phyloP scores from a whole-genome alignment of 768 basidiomycete genomes.

The Xerocomus potaroensis region DNA sequence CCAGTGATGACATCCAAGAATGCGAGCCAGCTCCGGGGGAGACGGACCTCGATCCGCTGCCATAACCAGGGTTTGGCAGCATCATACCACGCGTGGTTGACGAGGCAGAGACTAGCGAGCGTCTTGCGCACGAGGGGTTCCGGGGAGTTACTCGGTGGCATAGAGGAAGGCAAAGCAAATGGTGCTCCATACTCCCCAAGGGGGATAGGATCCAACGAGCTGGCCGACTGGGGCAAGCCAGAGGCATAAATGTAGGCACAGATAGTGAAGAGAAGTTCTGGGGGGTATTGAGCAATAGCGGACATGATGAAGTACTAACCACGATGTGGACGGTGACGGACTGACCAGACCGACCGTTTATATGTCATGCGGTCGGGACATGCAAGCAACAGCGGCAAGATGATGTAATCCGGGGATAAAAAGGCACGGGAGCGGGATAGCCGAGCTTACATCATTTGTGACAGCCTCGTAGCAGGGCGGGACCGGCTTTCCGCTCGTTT shows the following conservation, averaged over 20 bases:
- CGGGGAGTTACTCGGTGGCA: conserved; percentile 65
- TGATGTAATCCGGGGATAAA: conserved; percentile 23
- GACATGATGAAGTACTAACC: conserved; percentile 13
- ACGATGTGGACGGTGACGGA: background rate
- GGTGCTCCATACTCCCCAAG: conserved; percentile 43
- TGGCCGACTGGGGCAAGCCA: conserved; percentile 46
- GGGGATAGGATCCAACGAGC: conserved; percentile 71
- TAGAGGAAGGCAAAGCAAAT: conserved; percentile 65
- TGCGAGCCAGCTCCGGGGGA: conserved; percentile 81
- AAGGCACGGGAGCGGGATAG: conserved; percentile 11
- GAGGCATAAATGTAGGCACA: conserved; percentile 68
- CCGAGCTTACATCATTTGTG: conserved; percentile 1
- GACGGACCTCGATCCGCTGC: conserved; percentile 76
- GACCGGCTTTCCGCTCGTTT: conserved; percentile 1
- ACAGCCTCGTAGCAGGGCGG: conserved; percentile 6
- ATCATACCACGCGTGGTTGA: conserved; percentile 72
- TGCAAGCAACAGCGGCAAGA: background rate
- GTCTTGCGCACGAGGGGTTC: conserved; percentile 63
- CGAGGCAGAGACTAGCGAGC: conserved; percentile 67
- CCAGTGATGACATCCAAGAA: conserved; percentile 77
- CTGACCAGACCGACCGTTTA: background rate
- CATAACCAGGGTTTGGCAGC: conserved; percentile 90
- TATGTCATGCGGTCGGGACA: conserved; percentile 7
- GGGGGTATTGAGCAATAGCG: conserved; percentile 49
- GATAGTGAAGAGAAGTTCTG: conserved; percentile 68